Conservation (phyloP, 495 filamentous ascomycete genomes). For the Pseudomonodictys pantanalensis region DNA sequence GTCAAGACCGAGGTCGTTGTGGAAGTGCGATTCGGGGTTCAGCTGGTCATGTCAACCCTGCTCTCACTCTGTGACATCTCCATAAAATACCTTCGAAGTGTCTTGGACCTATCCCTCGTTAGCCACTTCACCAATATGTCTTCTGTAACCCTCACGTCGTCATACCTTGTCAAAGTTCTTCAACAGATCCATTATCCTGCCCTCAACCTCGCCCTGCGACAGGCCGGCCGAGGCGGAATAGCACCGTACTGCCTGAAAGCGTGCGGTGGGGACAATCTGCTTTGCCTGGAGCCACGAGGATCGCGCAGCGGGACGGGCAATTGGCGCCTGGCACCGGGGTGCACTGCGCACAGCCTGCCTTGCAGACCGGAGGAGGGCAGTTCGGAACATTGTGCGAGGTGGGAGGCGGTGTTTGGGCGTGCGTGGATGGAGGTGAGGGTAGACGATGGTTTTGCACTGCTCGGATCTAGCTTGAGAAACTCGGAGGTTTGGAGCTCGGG, state of each 20-base stretch:
- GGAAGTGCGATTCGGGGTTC: slow-evolving; percentile 76
- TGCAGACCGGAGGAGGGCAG: slow-evolving; percentile 68
- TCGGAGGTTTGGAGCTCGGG: neutral
- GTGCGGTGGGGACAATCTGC: slow-evolving; percentile 55
- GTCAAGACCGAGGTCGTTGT: slow-evolving; percentile 93
- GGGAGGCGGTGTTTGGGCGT: neutral
- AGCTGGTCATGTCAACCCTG: slow-evolving; percentile 56
- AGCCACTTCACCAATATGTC: too few species aligned
- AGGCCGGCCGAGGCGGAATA: slow-evolving; percentile 82
- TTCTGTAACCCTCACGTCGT: neutral
- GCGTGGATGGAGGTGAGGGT: slow-evolving; percentile 6
- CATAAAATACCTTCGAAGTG: slow-evolving; percentile 43
- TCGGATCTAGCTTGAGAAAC: neutral
- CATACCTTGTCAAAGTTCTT: slow-evolving; percentile 97
- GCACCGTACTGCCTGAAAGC: slow-evolving; percentile 64
- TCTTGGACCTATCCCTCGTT: slow-evolving; percentile 41
- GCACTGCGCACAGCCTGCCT: slow-evolving; percentile 48
- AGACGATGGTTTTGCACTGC: neutral
- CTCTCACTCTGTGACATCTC: neutral
- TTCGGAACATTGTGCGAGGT: slow-evolving; percentile 73
- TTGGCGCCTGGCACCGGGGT: slow-evolving; percentile 55
- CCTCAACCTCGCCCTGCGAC: slow-evolving; percentile 78
- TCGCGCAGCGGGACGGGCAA: slow-evolving; percentile 54
- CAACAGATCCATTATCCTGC: slow-evolving; percentile 86
- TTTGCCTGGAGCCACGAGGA: slow-evolving; percentile 55